Evolutionary conservation across 2,329 filamentous ascomycete genomes (phyloP).

Genomic region (Colletotrichum sp.): DNA sequence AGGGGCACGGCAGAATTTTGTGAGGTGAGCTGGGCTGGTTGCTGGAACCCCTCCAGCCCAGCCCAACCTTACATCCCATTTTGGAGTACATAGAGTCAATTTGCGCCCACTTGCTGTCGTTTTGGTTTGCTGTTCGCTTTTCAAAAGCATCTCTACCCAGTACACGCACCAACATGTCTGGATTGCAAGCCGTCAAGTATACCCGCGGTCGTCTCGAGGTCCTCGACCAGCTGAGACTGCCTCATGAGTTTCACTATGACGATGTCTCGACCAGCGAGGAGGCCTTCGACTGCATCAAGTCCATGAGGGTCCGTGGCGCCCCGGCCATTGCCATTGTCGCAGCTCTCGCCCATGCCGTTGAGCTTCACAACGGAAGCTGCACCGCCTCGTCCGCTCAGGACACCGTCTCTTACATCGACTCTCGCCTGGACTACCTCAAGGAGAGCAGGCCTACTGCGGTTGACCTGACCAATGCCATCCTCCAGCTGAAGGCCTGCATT

Average conservation of each 20-base stretch:
- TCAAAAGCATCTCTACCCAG: neutral
- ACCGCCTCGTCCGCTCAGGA: conserved; percentile 54
- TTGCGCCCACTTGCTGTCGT: conserved; percentile 16
- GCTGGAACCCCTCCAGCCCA: neutral
- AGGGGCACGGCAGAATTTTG: conserved; percentile 29
- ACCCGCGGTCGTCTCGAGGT: conserved; percentile 74
- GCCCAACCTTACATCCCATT: neutral
- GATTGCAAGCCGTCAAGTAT: conserved; percentile 80
- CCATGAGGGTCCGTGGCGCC: conserved; percentile 80
- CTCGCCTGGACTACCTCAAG: conserved; percentile 84
- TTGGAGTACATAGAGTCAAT: neutral
- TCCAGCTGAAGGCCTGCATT: conserved; percentile 74
- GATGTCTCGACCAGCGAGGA: conserved; percentile 72
- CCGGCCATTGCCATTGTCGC: conserved; percentile 99
- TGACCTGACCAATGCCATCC: conserved; percentile 88
- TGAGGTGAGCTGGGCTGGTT: neutral
- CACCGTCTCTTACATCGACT: conserved; percentile 73
- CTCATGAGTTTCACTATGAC: conserved; percentile 82
- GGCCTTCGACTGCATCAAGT: conserved; percentile 82
- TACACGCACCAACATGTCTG: conserved; percentile 45
- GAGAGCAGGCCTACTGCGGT: conserved; percentile 93
- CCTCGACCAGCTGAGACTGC: conserved; percentile 82
- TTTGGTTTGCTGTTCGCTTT: conserved; percentile 4
- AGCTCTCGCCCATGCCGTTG: conserved; percentile 84
- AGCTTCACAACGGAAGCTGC: conserved; percentile 66